A percentile compares a stretch with the other conserved stretches of the same genome.
phyloP scores from a whole-genome alignment of 2,329 filamentous ascomycete genomes.

The Cladosporium sp. region DNA sequence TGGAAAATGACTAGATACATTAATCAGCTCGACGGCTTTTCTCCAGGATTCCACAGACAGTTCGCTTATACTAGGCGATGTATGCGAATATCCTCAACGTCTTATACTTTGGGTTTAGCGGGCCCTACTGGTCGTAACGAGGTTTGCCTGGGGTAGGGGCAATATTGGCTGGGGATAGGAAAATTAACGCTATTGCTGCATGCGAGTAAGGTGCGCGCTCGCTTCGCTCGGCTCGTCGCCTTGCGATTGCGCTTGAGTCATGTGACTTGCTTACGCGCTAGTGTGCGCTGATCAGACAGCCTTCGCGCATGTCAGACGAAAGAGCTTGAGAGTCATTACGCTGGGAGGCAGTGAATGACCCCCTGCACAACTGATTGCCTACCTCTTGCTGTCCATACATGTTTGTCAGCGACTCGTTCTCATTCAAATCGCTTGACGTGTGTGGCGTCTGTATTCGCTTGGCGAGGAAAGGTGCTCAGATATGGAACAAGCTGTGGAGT shows the following conservation, averaged over 20 bases:
- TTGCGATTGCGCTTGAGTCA: neutral
- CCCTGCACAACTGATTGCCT: neutral
- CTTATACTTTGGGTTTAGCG: no score
- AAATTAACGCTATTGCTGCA: no score
- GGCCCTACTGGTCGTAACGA: no score
- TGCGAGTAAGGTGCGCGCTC: neutral
- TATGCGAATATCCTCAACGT: no score
- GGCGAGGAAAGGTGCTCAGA: neutral
- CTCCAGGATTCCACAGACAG: no score
- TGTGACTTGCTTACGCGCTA: neutral
- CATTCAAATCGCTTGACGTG: neutral
- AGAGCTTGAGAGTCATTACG: neutral
- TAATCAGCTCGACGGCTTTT: no score
- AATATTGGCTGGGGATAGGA: no score
- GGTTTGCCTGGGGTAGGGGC: no score
- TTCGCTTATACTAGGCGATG: no score
- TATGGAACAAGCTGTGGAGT: neutral
- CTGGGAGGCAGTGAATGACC: neutral
- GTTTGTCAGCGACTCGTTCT: neutral
- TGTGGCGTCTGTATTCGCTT: neutral
- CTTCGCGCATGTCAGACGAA: neutral
- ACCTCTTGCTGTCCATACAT: neutral
- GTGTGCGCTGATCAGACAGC: neutral
- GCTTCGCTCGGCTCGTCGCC: neutral
- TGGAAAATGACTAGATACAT: no score